phyloP scores from a whole-genome alignment of 108 stramenopile species.

The Discostella pseudostelligera region DNA sequence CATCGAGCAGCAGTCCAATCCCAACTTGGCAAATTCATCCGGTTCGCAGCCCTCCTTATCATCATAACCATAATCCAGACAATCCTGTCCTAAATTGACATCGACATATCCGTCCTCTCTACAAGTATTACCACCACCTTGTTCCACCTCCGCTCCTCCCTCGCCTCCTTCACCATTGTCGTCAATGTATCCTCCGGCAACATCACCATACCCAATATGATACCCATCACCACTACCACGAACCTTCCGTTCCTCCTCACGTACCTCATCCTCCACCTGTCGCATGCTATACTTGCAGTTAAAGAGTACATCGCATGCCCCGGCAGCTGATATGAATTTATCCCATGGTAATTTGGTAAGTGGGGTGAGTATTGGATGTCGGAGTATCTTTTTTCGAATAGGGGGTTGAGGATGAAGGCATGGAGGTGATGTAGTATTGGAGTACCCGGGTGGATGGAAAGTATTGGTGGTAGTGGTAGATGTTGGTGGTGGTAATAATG shows the following conservation, averaged over 20 bases:
- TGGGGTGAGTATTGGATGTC: slow-evolving; percentile 36
- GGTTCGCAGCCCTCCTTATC: slow-evolving; percentile 21
- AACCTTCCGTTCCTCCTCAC: slow-evolving; percentile 21
- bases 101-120: slow-evolving; percentile 1
- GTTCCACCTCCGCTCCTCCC: too few relatives aligned
- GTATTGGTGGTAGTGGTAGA: not conserved
- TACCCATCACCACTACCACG: not conserved
- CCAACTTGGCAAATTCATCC: slow-evolving; percentile 26
- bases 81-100: not conserved
- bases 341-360: slow-evolving; percentile 45
- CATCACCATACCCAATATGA: not conserved
- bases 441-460: not conserved
- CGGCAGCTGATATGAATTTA: slow-evolving; percentile 22
- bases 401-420: too few relatives aligned
- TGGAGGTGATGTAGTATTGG: not conserved
- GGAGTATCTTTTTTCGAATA: slow-evolving; percentile 8
- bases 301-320: slow-evolving; percentile 40
- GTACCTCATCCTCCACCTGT: slow-evolving; percentile 53
- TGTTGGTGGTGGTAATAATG: slow-evolving; percentile 3
- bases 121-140: not conserved
- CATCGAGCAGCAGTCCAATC: slow-evolving; percentile 44
- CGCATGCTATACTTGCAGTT: slow-evolving; percentile 49
- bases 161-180: too few relatives aligned
- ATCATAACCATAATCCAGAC: not conserved
- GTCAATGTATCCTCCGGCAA: not conserved